Conservation (phyloP, 2,329 filamentous ascomycete species). For the Phialophora chinensis region DNA sequence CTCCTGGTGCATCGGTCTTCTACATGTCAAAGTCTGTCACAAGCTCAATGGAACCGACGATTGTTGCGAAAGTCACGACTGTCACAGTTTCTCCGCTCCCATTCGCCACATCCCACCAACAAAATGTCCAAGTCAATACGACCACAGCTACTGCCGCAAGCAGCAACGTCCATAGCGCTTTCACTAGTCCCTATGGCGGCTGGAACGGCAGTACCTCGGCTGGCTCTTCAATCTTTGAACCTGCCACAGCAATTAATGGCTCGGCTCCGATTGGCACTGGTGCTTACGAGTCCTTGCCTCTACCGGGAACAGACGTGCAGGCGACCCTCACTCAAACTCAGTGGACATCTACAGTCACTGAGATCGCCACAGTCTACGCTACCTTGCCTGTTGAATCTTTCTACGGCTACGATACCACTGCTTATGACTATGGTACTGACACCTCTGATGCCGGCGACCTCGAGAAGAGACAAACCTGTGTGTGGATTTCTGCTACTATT, state of each 20-base stretch:
- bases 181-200: constrained; percentile 26
- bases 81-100: constrained; percentile 29
- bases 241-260: background rate
- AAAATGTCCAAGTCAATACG: background rate
- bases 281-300: background rate
- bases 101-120: constrained; percentile 4
- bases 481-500: constrained; percentile 38
- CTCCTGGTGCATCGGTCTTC: constrained; percentile 27
- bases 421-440: constrained; percentile 16
- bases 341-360: constrained; percentile 8
- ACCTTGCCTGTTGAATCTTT: constrained; percentile 12
- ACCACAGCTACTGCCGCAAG: background rate
- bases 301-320: constrained; percentile 1
- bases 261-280: background rate
- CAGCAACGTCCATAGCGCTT: constrained; percentile 18
- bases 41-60: constrained; percentile 22
- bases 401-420: constrained; percentile 11
- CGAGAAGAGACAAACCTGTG: constrained; percentile 39
- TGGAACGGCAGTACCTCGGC: constrained; percentile 27
- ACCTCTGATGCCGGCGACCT: constrained; percentile 1
- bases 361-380: constrained; percentile 19
- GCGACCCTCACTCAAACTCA: background rate
- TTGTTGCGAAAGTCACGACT: constrained; percentile 26
- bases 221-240: constrained; percentile 13
- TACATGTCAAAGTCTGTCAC: constrained; percentile 28